Base-by-base conservation (phyloP, 441 rosid species). In the Corymbia citriodora region DNA sequence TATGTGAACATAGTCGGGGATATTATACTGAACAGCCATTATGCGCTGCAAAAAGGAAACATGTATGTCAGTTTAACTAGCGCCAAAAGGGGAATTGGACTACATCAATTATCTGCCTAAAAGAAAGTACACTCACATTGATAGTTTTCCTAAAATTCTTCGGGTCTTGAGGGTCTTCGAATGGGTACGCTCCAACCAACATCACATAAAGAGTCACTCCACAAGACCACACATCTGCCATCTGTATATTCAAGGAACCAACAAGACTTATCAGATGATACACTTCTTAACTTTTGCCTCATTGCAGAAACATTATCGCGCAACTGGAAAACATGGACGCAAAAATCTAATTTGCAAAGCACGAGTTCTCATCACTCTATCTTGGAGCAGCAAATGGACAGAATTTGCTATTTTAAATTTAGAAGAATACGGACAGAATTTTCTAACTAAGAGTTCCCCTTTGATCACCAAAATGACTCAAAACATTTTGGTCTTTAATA, bases 171-270 rank as follows among this genome's bases (percentile, higher is more conserved):
- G 81, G 90, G 90, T 89, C 90, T 70, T 89, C 90, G 17, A 89
- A 89, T 33, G 90, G 90, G 59, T 82, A 48, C 31, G 10, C 11
- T 81, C 88, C 88, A 81, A 82, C 90, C 87, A 89, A 59, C 88
- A 82, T 89, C 90, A 89, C 81, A 82, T 89, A 89, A 33, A 89
- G 90, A 81, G 16, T 89, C 74, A 89, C 90, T 89, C 90, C 90
- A 54, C 90, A 89, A 9, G 90, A 89, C 90, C 90, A 89, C 36
- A 79, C 90, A 89, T 79, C 90, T 49, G 90, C 90, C 29, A 12
- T 74, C 85, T 74, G 1, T 25, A 74, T 7, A 40, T 74, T 21
- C 85, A 74, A 21, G 85, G 85, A 74, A 2, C 52, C 85, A 7
- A 74, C 1, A 40, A 74, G 85, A 74, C 50, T 23, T 2, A 7